Evolutionary conservation across 352 stramenopile species (phyloP), one percentile per base, ranked within the genome.

Genomic region (Phytophthora pisi): DNA sequence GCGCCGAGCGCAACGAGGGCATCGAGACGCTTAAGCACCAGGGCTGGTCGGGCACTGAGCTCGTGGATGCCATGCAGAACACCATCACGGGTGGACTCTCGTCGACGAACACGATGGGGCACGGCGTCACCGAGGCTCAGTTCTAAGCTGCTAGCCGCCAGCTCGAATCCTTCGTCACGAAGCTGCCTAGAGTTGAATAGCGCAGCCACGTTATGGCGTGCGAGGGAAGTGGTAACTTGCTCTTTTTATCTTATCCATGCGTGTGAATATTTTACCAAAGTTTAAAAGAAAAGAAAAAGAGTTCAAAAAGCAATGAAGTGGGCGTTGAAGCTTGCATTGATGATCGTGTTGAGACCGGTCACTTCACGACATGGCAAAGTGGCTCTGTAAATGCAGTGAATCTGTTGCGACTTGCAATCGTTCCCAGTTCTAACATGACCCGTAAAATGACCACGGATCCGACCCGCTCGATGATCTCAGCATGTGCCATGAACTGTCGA

Each of bases 1-100:
- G 97, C 58, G 82, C 97, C 60, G 97, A 99, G 83, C 91, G 97
- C 51, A 92, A 95, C 71, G 86, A 96, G 64, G 86, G 95, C 49
- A 94, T 99, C 15, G 95, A 98, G 80, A 93, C 98, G 38, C 80
- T 99, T 40, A 99, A 97, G 62, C 97, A 99, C 84, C 97, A 99
- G 82, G 97, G 94, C 70, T 99, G 97, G 97, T 98, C 90, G 61
- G 97, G 97, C 46, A 98, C 97, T 15, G 96, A 99, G 62, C 90
- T 98, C 50, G 91, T 99, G 56, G 97, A 99, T 78, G 87, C 87
- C 10, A 96, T 99, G 91, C 84, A 95, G 75, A 99, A 98, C 81
- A 97, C 96, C 28, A 92, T 98, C 62, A 98, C 93, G 36, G 96
- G 97, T 56, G 97, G 97, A 60, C 78, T 98, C 18, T 97, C 91